These are phyloP conservation scores for Earliella scabrosa DNA, from an alignment of 1,284 basidiomycete genomes.

Conservation along the genomic window DNA sequence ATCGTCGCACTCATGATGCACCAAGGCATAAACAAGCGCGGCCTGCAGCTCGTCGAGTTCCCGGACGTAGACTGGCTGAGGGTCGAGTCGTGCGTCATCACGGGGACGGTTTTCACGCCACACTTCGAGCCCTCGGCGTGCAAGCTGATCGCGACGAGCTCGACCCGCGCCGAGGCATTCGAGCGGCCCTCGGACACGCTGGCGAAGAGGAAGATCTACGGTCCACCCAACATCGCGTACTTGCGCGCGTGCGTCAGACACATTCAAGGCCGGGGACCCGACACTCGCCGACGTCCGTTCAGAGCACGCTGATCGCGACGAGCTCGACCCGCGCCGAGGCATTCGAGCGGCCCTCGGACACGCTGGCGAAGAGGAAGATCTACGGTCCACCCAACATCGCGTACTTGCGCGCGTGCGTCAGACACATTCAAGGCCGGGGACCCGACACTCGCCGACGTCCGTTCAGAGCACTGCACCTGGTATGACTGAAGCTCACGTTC, in stretches of 20 bases:
- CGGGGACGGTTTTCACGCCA: conserved; percentile 57
- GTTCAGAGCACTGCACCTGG: conserved; percentile 1
- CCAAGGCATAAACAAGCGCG: conserved; percentile 48
- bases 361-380: conserved; percentile 43
- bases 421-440: conserved; percentile 48
- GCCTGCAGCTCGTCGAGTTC: conserved; percentile 57
- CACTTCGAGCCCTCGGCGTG: conserved; percentile 63
- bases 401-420: conserved; percentile 48
- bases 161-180: conserved; percentile 47
- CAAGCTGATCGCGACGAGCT: conserved; percentile 55
- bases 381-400: conserved; percentile 56
- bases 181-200: conserved; percentile 43
- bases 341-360: conserved; percentile 49
- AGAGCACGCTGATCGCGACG: conserved; percentile 57
- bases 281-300: conserved; percentile 64
- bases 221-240: conserved; percentile 59
- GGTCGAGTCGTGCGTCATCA: conserved; percentile 56
- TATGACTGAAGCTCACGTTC: background rate
- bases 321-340: conserved; percentile 47
- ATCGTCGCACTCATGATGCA: conserved; percentile 70
- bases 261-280: conserved; percentile 51
- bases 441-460: conserved; percentile 54
- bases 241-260: conserved; percentile 41
- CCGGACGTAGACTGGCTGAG: conserved; percentile 50
- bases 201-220: conserved; percentile 44